phyloP scores from a whole-genome alignment of 1,139 yeast species.

The Candida tropicalis region DNA sequence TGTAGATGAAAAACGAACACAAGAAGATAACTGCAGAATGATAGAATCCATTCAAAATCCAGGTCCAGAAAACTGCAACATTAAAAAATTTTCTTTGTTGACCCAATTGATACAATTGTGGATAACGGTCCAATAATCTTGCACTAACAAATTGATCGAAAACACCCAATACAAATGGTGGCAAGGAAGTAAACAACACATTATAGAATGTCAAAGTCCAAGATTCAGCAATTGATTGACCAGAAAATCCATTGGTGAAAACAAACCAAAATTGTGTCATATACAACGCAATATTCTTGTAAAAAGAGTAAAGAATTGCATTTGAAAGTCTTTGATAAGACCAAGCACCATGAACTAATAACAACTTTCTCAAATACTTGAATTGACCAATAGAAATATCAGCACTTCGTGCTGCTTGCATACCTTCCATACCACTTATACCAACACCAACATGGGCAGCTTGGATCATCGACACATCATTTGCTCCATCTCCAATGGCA shows the following conservation, averaged over 20 bases:
- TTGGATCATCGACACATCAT: conserved; percentile 98
- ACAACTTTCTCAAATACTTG: conserved; percentile 75
- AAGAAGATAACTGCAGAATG: conserved; percentile 87
- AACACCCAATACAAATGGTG: conserved; percentile 95
- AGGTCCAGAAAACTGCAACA: conserved; percentile 93
- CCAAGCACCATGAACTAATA: conserved; percentile 97
- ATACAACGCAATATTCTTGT: conserved; percentile 91
- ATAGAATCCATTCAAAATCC: conserved; percentile 94
- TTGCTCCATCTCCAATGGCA: conserved; percentile 98
- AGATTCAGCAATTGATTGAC: conserved; percentile 94
- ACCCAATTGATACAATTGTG: conserved; percentile 89
- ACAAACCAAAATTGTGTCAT: conserved; percentile 99
- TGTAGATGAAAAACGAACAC: conserved; percentile 69
- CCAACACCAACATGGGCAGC: conserved; percentile 98
- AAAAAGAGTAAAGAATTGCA: conserved; percentile 91
- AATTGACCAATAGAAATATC: conserved; percentile 98
- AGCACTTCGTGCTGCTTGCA: conserved; percentile 98
- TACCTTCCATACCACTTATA: conserved; percentile 98
- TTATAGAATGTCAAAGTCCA: conserved; percentile 98
- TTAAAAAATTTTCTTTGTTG: conserved; percentile 88
- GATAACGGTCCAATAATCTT: conserved; percentile 84
- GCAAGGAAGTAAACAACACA: conserved; percentile 91
- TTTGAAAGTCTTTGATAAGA: conserved; percentile 91
- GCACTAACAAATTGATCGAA: conserved; percentile 97
- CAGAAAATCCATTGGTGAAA: conserved; percentile 88